phyloP scores from a whole-genome alignment of 2,329 filamentous ascomycete species.

The Sclerotinia trifoliorum region DNA sequence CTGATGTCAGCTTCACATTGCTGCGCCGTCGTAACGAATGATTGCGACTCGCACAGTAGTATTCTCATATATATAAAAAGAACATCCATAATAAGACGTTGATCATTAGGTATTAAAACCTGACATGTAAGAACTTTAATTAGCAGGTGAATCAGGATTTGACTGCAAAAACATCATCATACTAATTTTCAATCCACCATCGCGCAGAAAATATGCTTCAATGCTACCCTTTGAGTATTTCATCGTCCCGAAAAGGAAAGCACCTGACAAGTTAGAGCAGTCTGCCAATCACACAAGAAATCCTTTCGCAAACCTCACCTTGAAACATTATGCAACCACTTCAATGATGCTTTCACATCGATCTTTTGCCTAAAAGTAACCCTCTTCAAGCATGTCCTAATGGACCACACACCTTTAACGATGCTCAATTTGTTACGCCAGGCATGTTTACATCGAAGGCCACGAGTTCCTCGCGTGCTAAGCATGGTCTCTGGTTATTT shows the following conservation, averaged over 20 bases:
- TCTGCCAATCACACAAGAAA: neutral
- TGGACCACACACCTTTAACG: neutral
- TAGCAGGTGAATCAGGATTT: too few relatives aligned
- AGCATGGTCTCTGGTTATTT: neutral
- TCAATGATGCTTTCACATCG: neutral
- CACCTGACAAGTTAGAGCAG: neutral
- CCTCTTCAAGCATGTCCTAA: neutral
- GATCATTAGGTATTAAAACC: too few relatives aligned
- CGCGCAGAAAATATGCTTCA: neutral
- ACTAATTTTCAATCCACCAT: neutral
- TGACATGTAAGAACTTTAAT: too few relatives aligned
- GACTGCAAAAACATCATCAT: neutral
- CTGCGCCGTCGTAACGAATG: constrained; percentile 6
- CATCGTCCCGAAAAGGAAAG: neutral
- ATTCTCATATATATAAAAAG: constrained; percentile 1
- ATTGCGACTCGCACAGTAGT: neutral
- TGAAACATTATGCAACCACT: constrained; percentile 3
- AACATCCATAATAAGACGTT: neutral
- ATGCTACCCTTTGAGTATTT: constrained; percentile 1
- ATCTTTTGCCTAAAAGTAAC: neutral
- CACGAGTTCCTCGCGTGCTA: constrained; percentile 6
- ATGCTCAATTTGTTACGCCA: neutral
- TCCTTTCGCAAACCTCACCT: constrained; percentile 13
- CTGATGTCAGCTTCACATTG: constrained; percentile 17
- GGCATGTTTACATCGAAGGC: neutral